phyloP scores from a whole-genome alignment of 164 flowering plant species.

The Euptelea pleiosperma region DNA sequence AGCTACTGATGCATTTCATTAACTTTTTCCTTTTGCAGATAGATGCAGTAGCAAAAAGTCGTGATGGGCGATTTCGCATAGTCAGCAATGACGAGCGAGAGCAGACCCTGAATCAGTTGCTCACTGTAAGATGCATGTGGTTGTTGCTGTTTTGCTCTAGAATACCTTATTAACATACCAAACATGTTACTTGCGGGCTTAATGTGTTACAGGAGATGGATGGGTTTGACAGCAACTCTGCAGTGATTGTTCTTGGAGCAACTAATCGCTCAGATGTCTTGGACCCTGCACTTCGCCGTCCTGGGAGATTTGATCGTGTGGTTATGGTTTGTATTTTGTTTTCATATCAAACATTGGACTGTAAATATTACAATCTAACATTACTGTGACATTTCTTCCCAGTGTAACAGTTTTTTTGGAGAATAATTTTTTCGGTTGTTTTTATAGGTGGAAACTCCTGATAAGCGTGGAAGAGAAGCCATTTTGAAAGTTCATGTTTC shows the following conservation, averaged over 20 bases:
- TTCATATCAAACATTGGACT: not conserved
- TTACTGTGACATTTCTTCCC: not conserved
- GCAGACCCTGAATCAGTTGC: slow-evolving; percentile 93
- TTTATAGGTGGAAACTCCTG: slow-evolving; percentile 92
- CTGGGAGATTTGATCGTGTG: slow-evolving; percentile 99
- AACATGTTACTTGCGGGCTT: not conserved
- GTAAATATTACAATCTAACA: not conserved
- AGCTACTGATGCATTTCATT: not conserved
- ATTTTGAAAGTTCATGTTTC: slow-evolving; percentile 85
- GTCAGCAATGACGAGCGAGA: slow-evolving; percentile 98
- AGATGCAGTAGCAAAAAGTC: slow-evolving; percentile 98
- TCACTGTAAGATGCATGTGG: slow-evolving; percentile 57
- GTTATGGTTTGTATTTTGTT: slow-evolving; percentile 61
- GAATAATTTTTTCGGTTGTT: not conserved
- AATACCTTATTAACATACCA: not conserved
- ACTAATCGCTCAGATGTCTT: slow-evolving; percentile 95
- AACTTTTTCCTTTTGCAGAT: slow-evolving; percentile 46
- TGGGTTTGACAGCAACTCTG: slow-evolving; percentile 96
- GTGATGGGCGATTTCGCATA: slow-evolving; percentile 88
- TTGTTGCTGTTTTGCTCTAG: not conserved
- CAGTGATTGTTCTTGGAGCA: slow-evolving; percentile 97
- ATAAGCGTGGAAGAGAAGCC: slow-evolving; percentile 87
- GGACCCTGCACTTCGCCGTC: slow-evolving; percentile 97
- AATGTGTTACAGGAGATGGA: slow-evolving; percentile 84
- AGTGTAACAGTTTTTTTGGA: not conserved